Conservation (phyloP, 2,329 filamentous ascomycete genomes). For the Drechmeria coniospora region DNA sequence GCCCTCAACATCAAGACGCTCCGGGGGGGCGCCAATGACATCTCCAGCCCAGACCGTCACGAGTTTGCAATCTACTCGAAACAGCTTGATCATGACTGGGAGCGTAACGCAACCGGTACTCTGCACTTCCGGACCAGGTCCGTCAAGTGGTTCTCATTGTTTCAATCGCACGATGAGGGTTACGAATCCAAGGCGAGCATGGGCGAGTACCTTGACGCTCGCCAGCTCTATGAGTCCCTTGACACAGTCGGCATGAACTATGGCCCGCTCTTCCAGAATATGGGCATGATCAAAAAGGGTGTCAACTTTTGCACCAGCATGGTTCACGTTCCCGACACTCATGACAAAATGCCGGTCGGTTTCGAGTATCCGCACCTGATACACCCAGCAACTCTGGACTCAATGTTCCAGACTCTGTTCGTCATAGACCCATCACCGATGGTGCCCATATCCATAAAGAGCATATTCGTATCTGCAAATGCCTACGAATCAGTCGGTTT, state of each 20-base stretch:
- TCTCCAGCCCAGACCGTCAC: not conserved
- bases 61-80: conserved; percentile 33
- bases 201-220: conserved; percentile 22
- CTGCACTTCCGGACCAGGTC: conserved; percentile 14
- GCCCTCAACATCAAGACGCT: conserved; percentile 26
- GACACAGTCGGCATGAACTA: conserved; percentile 37
- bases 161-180: conserved; percentile 8
- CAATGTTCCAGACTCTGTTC: conserved; percentile 38
- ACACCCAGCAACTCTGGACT: conserved; percentile 42
- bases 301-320: conserved; percentile 19
- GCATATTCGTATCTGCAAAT: conserved; percentile 28
- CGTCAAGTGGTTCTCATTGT: conserved; percentile 6
- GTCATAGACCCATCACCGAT: conserved; percentile 28
- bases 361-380: conserved; percentile 39
- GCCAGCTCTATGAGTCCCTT: conserved; percentile 34
- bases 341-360: conserved; percentile 32
- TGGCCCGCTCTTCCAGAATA: conserved; percentile 33
- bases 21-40: conserved; percentile 1
- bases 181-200: conserved; percentile 10
- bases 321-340: conserved; percentile 32
- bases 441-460: conserved; percentile 31
- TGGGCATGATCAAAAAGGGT: conserved; percentile 19
- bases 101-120: conserved; percentile 24
- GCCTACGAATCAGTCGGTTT: conserved; percentile 19
- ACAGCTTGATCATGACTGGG: conserved; percentile 22